These are phyloP conservation scores for Hanseniaspora valbyensis DNA, from an alignment of 805 yeast genomes.

Conservation along the genomic window DNA sequence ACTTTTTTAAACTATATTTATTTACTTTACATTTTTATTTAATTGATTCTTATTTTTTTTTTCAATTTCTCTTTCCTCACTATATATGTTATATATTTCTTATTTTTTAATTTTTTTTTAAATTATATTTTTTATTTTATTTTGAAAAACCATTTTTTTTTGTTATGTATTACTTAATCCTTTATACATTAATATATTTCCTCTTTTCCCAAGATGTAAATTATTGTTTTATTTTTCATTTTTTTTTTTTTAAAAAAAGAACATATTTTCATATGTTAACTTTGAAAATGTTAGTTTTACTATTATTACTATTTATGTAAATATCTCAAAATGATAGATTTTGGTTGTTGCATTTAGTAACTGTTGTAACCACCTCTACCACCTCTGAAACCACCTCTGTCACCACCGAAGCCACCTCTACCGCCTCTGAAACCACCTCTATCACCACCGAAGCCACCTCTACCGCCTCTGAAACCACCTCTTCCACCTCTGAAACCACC, in stretches of 20 bases:
- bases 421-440: conserved; percentile 32
- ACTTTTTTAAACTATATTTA: background rate
- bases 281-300: background rate
- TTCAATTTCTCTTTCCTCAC: background rate
- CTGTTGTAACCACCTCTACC: conserved; percentile 14
- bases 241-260: background rate
- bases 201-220: background rate
- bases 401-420: conserved; percentile 7
- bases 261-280: background rate
- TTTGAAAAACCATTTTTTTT: background rate
- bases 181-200: background rate
- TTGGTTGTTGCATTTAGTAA: no score
- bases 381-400: conserved; percentile 10
- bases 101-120: background rate
- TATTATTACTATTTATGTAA: no score
- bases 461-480: conserved; percentile 34
- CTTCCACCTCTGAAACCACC: conserved; percentile 28
- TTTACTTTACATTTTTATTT: background rate
- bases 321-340: no score
- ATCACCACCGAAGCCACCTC: conserved; percentile 44
- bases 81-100: background rate
- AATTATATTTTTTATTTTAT: no score
- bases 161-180: background rate
- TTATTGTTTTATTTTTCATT: background rate
- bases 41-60: background rate